A percentile compares a stretch with the other conserved stretches of the same genome.
Evolutionary conservation across 192 early-diverging fungal genomes (phyloP).

Genomic region (Coemansia sp.): DNA sequence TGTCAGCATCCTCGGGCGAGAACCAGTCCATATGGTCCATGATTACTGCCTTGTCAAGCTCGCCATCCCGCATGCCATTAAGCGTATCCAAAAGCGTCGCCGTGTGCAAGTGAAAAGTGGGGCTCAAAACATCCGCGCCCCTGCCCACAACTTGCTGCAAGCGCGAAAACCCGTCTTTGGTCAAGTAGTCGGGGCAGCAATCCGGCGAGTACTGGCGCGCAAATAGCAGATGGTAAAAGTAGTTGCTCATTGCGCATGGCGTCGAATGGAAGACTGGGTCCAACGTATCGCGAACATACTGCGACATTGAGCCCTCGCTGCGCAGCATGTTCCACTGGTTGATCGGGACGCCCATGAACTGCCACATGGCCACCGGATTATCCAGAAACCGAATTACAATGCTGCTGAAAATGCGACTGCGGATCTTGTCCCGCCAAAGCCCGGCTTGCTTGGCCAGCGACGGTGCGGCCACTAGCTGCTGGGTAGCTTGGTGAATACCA

Average conservation of each 20-base stretch:
- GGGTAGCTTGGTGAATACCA: constrained; percentile 56
- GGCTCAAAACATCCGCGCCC: constrained; percentile 4
- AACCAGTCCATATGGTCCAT: constrained; percentile 95
- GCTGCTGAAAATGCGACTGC: constrained; percentile 61
- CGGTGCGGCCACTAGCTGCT: constrained; percentile 55
- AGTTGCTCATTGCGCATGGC: constrained; percentile 69
- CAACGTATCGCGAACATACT: constrained; percentile 79
- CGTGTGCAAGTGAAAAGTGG: constrained; percentile 76
- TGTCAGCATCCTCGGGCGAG: constrained; percentile 61
- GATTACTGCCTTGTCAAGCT: constrained; percentile 71
- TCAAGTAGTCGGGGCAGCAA: constrained; percentile 76
- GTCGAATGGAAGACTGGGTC: constrained; percentile 69
- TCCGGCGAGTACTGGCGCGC: constrained; percentile 66
- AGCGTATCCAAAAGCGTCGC: constrained; percentile 73
- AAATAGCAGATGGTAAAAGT: constrained; percentile 80
- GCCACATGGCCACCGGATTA: constrained; percentile 82
- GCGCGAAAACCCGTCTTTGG: constrained; percentile 62
- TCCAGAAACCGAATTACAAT: constrained; percentile 66
- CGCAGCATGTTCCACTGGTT: constrained; percentile 85
- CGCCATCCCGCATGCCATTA: constrained; percentile 56
- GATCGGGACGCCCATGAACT: constrained; percentile 78
- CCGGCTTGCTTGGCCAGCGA: constrained; percentile 61
- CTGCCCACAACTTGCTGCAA: constrained; percentile 40
- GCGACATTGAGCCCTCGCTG: constrained; percentile 71
- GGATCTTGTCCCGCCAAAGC: constrained; percentile 66